Percentiles rank a stretch among this genome's conserved stretches.
Evolutionary conservation across 768 basidiomycete genomes (phyloP).

Genomic region (Rhodosporidiobolus sp.): DNA sequence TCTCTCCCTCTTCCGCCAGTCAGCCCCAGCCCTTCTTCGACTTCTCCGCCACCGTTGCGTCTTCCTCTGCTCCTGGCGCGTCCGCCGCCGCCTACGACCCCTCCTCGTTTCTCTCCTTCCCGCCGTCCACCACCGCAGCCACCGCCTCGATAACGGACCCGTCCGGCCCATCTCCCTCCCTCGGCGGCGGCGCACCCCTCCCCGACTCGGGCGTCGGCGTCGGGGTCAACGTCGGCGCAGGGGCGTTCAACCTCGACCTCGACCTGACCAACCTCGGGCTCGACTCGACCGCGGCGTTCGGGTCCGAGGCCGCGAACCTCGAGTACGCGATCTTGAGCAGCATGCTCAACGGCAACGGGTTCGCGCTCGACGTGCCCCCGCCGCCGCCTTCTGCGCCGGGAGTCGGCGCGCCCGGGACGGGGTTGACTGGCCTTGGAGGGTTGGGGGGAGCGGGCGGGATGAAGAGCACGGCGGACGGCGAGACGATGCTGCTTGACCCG

Average conservation of each 20-base stretch:
- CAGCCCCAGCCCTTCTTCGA: constrained; percentile 12
- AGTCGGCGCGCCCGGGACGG: no score
- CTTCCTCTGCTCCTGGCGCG: not conserved
- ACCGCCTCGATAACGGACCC: not conserved
- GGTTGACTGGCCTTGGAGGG: not conserved
- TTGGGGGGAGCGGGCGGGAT: not conserved
- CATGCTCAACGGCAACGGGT: constrained; percentile 65
- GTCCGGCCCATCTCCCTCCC: not conserved
- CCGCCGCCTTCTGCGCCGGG: no score
- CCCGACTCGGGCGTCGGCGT: not conserved
- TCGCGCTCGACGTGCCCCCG: constrained; percentile 49
- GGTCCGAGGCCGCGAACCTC: constrained; percentile 84
- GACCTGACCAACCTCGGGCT: constrained; percentile 56
- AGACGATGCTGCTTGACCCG: constrained; percentile 15
- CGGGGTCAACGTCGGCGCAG: no score
- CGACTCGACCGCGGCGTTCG: constrained; percentile 60
- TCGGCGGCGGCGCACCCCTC: not conserved
- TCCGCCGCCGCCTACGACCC: constrained; percentile 9
- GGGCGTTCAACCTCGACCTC: not conserved
- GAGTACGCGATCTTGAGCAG: constrained; percentile 93
- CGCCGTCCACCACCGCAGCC: not conserved
- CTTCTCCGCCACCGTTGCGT: not conserved
- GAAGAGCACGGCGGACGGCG: not conserved
- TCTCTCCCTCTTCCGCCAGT: not conserved
- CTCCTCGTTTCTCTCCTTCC: constrained; percentile 10